Evolutionary conservation across 495 filamentous ascomycete species (phyloP), one percentile per base, ranked within the genome.

Genomic region (Penicillium chermesinum): DNA sequence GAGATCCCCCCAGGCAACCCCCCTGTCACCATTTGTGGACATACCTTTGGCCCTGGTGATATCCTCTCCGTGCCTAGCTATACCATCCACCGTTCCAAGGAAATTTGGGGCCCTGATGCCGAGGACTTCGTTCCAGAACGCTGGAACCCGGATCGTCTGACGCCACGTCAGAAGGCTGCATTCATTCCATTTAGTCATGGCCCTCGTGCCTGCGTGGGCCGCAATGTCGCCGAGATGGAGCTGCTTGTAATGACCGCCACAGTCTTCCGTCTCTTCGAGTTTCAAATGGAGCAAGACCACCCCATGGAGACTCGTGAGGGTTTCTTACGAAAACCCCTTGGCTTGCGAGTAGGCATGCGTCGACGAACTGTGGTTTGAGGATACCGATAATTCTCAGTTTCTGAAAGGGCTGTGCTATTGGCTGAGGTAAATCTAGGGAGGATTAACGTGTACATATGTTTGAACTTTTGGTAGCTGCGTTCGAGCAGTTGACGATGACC

Each of bases 201-300:
- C 0, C 89, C 90, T 1, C 67, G 89, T 14, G 78, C 84, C 4
- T 95, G 89, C 53, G 87, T 95, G 13, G 89, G 89, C 0, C 65
- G 88, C 39, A 93, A 91, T 61, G 85, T 96, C 15, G 90, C 90
- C 0, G 90, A 95, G 77, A 94, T 96, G 89, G 90, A 95, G 63
- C 73, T 96, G 69, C 82, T 84, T 52, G 75, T 91, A 40, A 93
- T 94, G 48, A 83, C 82, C 33, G 78, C 77, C 2, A 88, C 86
- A 13, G 86, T 91, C 60, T 87, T 86, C 62, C 65, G 81, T 20
- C 65, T 86, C 44, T 96, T 87, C 59, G 82, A 88, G 20, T 89
- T 91, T 57, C 73, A 79, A 54, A 61, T 91, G 36, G 64, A 83
- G 55, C 86, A 93, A 72, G 62, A 69, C 3, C 78, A 78, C 3